These are phyloP conservation scores for Ambrosiella cleistominuta DNA, from an alignment of 2,329 filamentous ascomycete species.

Conservation along the genomic window DNA sequence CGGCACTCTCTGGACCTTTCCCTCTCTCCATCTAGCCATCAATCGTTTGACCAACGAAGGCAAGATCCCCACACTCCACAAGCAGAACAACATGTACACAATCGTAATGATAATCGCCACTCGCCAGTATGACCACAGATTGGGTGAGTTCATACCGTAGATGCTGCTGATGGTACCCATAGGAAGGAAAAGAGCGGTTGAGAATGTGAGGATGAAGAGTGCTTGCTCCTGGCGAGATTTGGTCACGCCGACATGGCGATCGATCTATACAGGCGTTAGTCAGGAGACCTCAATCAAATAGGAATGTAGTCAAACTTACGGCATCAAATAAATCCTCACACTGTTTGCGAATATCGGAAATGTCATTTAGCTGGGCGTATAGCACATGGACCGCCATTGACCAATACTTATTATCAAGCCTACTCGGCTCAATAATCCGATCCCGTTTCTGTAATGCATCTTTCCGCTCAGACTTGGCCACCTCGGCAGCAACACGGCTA, in stretches of 20 bases:
- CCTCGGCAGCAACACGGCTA: too few species aligned
- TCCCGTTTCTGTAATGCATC: background rate
- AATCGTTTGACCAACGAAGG: constrained; percentile 19
- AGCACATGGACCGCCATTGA: background rate
- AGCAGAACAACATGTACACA: constrained; percentile 23
- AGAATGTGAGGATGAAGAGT: constrained; percentile 32
- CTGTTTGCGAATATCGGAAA: background rate
- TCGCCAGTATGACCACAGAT: constrained; percentile 35
- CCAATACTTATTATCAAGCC: background rate
- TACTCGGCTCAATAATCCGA: background rate
- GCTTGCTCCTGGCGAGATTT: constrained; percentile 30
- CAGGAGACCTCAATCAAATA: background rate
- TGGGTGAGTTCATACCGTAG: constrained; percentile 36
- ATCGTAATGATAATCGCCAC: constrained; percentile 29
- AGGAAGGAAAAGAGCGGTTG: constrained; percentile 32
- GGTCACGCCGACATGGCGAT: constrained; percentile 22
- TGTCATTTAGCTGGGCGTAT: background rate
- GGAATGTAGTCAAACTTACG: constrained; percentile 20
- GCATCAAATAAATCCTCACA: background rate
- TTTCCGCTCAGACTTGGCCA: too few species aligned
- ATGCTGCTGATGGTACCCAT: constrained; percentile 29
- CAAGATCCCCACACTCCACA: constrained; percentile 28
- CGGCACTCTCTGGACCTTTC: too few species aligned
- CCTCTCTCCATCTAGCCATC: background rate
- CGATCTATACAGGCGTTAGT: constrained; percentile 15